Evolutionary conservation across 192 early-diverging fungal genomes (phyloP).

Genomic region (Coemansia sp.): DNA sequence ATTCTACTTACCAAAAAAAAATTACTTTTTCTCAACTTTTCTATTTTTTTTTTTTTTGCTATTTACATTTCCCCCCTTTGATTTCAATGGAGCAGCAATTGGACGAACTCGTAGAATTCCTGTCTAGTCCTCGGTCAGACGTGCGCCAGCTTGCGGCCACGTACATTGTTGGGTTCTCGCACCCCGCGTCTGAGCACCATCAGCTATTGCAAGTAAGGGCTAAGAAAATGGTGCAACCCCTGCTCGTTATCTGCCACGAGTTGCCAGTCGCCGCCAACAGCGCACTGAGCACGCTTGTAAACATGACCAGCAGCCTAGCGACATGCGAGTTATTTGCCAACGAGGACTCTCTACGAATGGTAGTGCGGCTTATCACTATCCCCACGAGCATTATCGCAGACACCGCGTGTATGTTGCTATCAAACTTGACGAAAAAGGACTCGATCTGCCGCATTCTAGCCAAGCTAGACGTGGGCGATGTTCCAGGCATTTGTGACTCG

Average conservation of each 20-base stretch:
- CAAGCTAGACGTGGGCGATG: constrained; percentile 27
- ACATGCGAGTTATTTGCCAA: constrained; percentile 71
- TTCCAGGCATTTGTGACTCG: constrained; percentile 50
- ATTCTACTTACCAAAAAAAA: not conserved
- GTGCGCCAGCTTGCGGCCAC: constrained; percentile 82
- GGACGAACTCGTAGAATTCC: constrained; percentile 71
- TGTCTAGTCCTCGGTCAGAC: constrained; percentile 75
- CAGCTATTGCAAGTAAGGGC: constrained; percentile 64
- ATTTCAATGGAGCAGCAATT: constrained; percentile 51
- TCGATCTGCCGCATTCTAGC: constrained; percentile 64
- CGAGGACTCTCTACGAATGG: constrained; percentile 69
- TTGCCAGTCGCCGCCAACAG: constrained; percentile 81
- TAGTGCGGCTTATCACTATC: constrained; percentile 71
- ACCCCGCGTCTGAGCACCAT: constrained; percentile 63
- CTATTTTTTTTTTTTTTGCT: not conserved
- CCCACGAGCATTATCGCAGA: constrained; percentile 76
- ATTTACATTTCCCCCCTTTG: not conserved
- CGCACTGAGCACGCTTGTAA: constrained; percentile 81
- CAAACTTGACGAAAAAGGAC: constrained; percentile 85
- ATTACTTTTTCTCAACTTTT: not conserved
- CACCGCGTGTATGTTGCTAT: constrained; percentile 81
- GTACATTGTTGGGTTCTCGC: constrained; percentile 75
- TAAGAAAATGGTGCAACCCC: constrained; percentile 65
- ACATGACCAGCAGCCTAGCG: constrained; percentile 72
- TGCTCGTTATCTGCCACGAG: constrained; percentile 72